Evolutionary conservation across 192 early-diverging fungal species (phyloP).

Genomic region (Funneliformis geosporum): DNA sequence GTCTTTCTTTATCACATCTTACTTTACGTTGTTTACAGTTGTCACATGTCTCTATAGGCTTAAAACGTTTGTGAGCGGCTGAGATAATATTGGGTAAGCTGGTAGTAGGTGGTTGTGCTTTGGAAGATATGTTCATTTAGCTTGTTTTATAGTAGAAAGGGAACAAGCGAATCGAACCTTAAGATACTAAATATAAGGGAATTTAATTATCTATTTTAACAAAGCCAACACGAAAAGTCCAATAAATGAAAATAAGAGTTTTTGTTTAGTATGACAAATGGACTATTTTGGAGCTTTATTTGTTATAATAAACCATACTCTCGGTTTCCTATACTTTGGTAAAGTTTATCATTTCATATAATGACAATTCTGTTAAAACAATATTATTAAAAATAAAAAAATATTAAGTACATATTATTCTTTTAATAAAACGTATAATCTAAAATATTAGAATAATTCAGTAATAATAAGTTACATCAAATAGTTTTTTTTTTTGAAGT

Average conservation of each 20-base stretch:
- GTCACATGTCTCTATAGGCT: constrained; percentile 32
- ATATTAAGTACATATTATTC: too few species aligned
- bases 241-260: not conserved
- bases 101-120: not conserved
- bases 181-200: not conserved
- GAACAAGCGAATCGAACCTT: not conserved
- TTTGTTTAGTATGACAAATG: not conserved
- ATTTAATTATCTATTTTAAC: not conserved
- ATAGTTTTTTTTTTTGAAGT: too few species aligned
- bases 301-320: not conserved
- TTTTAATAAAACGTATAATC: too few species aligned
- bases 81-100: not conserved
- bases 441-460: too few species aligned
- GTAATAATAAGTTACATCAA: too few species aligned
- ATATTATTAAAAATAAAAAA: too few species aligned
- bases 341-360: not conserved
- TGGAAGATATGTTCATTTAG: not conserved
- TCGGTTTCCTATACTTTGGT: not conserved
- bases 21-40: constrained; percentile 32
- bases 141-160: not conserved
- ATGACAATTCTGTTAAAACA: too few species aligned
- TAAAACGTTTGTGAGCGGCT: not conserved
- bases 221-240: not conserved
- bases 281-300: not conserved
- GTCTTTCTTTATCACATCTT: constrained; percentile 30